These are phyloP conservation scores for Pythium oligandrum DNA, from an alignment of 352 stramenopile species.

Conservation along the genomic window DNA sequence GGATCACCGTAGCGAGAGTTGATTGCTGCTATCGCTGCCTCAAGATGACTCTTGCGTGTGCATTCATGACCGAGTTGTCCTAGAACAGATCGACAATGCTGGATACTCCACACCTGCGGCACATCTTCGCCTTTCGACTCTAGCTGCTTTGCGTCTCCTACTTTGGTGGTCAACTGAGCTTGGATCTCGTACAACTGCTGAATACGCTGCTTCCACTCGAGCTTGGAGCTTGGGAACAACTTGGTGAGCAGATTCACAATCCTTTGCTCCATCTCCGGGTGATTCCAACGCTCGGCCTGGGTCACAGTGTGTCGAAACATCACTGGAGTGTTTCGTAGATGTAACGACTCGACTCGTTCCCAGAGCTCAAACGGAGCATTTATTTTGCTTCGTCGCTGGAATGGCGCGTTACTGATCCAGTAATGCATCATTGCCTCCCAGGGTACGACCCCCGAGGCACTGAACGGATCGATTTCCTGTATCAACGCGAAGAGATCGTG, in stretches of 20 bases:
- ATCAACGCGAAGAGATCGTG: slow-evolving; percentile 33
- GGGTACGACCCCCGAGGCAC: slow-evolving; percentile 18
- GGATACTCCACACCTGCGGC: slow-evolving; percentile 11
- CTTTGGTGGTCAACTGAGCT: slow-evolving; percentile 3
- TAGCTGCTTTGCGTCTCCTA: not conserved
- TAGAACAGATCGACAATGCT: slow-evolving; percentile 25
- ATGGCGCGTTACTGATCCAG: slow-evolving; percentile 44
- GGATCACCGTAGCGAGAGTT: slow-evolving; percentile 19
- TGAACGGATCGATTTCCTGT: slow-evolving; percentile 35
- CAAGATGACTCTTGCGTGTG: slow-evolving; percentile 25
- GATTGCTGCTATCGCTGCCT: slow-evolving; percentile 20
- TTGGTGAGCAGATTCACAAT: slow-evolving; percentile 33
- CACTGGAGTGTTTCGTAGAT: slow-evolving; percentile 13
- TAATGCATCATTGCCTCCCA: slow-evolving; percentile 52
- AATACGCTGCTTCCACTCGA: slow-evolving; percentile 48
- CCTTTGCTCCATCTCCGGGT: slow-evolving; percentile 41
- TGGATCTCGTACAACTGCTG: slow-evolving; percentile 50
- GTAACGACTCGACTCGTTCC: slow-evolving; percentile 39
- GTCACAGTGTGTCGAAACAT: slow-evolving; percentile 34
- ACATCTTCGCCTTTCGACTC: not conserved
- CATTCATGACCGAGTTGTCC: slow-evolving; percentile 31
- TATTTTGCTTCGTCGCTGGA: slow-evolving; percentile 39
- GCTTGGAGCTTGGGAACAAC: slow-evolving; percentile 49
- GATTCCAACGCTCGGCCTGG: slow-evolving; percentile 40
- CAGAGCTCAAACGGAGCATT: slow-evolving; percentile 20